Evolutionary conservation across 257 asterid species (phyloP), one percentile per base, ranked within the genome.

Genomic region (Paraleonurus japonicus): DNA sequence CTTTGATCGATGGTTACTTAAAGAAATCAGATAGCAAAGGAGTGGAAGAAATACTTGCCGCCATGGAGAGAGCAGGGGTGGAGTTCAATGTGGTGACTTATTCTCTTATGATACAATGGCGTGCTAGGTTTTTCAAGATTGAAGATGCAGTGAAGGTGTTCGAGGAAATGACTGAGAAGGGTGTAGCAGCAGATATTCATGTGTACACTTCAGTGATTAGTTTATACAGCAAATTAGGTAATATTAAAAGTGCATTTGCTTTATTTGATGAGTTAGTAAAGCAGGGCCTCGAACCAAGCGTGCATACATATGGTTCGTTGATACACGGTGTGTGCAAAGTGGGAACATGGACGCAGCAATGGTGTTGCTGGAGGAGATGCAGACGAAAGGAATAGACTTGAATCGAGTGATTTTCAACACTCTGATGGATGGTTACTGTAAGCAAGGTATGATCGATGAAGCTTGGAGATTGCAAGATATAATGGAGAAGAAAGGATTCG

Each of bases 361-460:
- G 61, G 30, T 82, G 59, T 65, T 95, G 81, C 89, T 92, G 28
- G 61, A 75, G 2, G 99, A 95, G 81, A 92, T 95, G 99, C 98
- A 85, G 50, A 80, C 75, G 39, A 85, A 81, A 59, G 97, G 97
- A 66, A 76, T 92, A 65, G 85, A 85, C 75, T 54, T 80, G 22
- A 89, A 86, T 67, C 81, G 78, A 3, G 89, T 89, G 45, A 78
- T 89, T 71, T 92, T 85, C 75, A 95, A 92, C 76, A 89, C 93
- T 7, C 30, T 89, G 81, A 84, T 95, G 86, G 96, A 89, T 78
- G 98, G 97, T 30, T 95, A 88, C 77, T 88, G 94, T 70, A 95
- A 85, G 87, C 75, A 74, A 62, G 98, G 99, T 58, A 83, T 79
- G 90, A 75, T 95, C 0, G 88, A 85, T n/a, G 92, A 88, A 78